Evolutionary conservation across 257 asterid species (phyloP).

Genomic region (Nemophila menziesii): DNA sequence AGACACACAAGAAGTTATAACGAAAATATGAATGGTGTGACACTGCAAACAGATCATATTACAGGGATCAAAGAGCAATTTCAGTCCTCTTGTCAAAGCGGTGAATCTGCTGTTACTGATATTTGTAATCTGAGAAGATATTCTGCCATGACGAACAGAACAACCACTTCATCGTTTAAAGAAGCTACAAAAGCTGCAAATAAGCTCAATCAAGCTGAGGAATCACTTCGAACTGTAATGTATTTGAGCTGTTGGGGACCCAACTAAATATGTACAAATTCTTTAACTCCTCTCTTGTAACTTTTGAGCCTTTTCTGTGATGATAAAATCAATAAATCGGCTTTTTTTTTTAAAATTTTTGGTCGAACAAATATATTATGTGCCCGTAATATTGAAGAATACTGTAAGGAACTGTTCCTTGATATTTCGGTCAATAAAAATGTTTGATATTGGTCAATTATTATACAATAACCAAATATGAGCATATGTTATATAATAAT

Average conservation of each 20-base stretch:
- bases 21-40: background rate
- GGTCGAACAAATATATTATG: no score
- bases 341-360: no score
- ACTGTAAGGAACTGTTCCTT: no score
- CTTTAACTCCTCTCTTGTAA: background rate
- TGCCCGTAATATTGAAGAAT: no score
- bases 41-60: background rate
- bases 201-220: conserved; percentile 17
- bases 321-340: no score
- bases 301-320: background rate
- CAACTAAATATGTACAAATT: conserved; percentile 2
- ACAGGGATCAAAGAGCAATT: conserved; percentile 4
- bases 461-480: no score
- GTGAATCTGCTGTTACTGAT: background rate
- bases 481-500: no score
- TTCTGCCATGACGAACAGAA: background rate
- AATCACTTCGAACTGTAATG: conserved; percentile 16
- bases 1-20: no score
- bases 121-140: background rate
- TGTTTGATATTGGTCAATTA: no score
- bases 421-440: no score
- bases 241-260: conserved; percentile 24
- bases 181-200: conserved; percentile 2
- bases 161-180: background rate
- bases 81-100: background rate